Conservation (phyloP, 306 rosid species). For the Cucumis sativus region DNA sequence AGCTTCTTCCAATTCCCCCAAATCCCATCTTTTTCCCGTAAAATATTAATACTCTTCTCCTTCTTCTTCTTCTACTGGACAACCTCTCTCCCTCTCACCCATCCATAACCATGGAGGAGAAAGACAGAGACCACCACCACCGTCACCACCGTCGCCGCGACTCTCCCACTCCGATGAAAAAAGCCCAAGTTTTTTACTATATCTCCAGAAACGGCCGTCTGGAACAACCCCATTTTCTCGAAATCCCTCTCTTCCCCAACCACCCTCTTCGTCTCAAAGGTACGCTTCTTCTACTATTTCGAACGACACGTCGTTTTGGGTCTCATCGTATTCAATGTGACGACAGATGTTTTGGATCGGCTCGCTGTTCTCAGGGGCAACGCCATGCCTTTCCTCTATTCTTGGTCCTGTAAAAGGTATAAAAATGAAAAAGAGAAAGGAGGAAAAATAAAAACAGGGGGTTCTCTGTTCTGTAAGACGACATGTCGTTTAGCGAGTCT, state of each 20-base stretch:
- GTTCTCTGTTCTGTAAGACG: not conserved
- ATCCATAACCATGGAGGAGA: conserved; percentile 30
- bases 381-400: conserved; percentile 71
- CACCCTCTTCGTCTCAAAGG: conserved; percentile 78
- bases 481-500: not conserved
- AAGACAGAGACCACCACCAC: conserved; percentile 17
- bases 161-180: conserved; percentile 18
- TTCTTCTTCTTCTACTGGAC: no score
- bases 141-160: not conserved
- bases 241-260: conserved; percentile 41
- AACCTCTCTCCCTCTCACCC: no score
- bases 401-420: conserved; percentile 92
- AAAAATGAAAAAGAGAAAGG: not conserved
- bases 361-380: conserved; percentile 61
- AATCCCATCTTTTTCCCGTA: not conserved
- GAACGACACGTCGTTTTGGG: not conserved
- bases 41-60: no score
- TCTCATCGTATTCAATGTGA: not conserved
- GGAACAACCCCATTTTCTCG: conserved; percentile 85
- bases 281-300: not conserved
- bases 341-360: conserved; percentile 58
- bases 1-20: not conserved
- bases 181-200: conserved; percentile 71
- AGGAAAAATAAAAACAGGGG: no score
- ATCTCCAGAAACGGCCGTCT: conserved; percentile 72